phyloP scores from a whole-genome alignment of 306 rosid genomes.

The Phaseolus lunatus region DNA sequence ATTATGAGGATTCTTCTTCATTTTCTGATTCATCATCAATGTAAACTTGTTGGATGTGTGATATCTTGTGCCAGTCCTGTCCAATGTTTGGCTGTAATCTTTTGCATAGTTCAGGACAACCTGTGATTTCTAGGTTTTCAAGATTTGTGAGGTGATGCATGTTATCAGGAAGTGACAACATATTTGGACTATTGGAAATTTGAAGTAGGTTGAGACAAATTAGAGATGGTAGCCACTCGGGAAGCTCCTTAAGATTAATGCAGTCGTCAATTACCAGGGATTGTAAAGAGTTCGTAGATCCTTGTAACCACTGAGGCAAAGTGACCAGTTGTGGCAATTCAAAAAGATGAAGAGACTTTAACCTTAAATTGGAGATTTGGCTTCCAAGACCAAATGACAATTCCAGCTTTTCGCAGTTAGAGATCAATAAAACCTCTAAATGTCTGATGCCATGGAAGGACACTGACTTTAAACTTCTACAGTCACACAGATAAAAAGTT shows the following conservation, averaged over 20 bases:
- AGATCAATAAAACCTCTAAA: not conserved
- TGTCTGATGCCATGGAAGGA: not conserved
- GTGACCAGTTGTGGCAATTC: not conserved
- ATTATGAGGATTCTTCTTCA: not conserved
- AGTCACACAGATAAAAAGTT: rapidly evolving
- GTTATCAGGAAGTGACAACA: not conserved
- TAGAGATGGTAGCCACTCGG: not conserved
- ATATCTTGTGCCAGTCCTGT: not conserved
- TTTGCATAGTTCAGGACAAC: not conserved
- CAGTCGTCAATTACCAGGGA: rapidly evolving
- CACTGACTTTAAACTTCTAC: not conserved
- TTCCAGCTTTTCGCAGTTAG: not conserved
- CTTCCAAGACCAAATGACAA: not conserved
- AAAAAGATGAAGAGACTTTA: not conserved
- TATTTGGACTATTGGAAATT: not conserved
- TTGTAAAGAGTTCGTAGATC: not conserved
- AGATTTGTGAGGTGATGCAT: not conserved
- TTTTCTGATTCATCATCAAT: not conserved
- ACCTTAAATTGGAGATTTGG: not conserved
- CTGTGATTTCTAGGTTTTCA: not conserved
- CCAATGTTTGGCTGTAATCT: not conserved
- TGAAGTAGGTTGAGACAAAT: not conserved
- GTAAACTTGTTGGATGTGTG: not conserved
- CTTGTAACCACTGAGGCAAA: not conserved
- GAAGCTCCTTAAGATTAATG: not conserved